Evolutionary conservation across 306 rosid species (phyloP), one percentile per base, ranked within the genome.

Genomic region (Glycyrrhiza uralensis): DNA sequence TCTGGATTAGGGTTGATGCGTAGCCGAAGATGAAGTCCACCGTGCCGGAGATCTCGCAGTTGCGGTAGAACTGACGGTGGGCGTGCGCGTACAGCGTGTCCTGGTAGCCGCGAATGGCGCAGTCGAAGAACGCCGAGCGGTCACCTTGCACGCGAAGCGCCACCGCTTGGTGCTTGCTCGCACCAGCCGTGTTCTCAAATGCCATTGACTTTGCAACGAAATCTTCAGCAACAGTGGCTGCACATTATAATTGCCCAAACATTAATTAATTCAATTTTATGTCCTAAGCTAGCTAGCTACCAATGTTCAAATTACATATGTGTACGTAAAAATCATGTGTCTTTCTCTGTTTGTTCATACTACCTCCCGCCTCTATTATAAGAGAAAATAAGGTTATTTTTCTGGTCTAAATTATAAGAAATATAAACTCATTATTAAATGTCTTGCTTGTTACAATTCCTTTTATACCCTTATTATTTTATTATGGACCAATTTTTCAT

Each of bases 11-110:
- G 1, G 75, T 52, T 3, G 84, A 0, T 0, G 83, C 54, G 10
- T 81, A 85, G 0, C 98, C 96, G 28, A 93, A 93, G 6, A 93
- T 90, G 83, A 80, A 93, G 71, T 93, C 96, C 0, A 93, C 76
- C 0, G 96, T 91, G 3, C 98, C 96, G 0, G 93, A 82, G 52
- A 90, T 83, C 35, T 88, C 96, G 18, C 98, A 88, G 82, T 93
- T 82, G 26, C 96, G 81, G 83, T 81, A 88, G 82, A 87, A 88
- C 10, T 93, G 98, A 15, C 91, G 85, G 0, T 85, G 73, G 1
- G 85, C 55, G 13, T 88, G 93, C 4, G 54, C 79, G 59, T 88
- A 93, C 7, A 90, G 11, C 0, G 93, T 88, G 86, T 93, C 98
- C 22, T 90, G 96, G 66, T 60, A 81, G 3, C 88, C 97, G 1